Evolutionary conservation across 1,139 yeast genomes (phyloP), one percentile per base, ranked within the genome.

Genomic region (Pneumocystis wakefieldiae): DNA sequence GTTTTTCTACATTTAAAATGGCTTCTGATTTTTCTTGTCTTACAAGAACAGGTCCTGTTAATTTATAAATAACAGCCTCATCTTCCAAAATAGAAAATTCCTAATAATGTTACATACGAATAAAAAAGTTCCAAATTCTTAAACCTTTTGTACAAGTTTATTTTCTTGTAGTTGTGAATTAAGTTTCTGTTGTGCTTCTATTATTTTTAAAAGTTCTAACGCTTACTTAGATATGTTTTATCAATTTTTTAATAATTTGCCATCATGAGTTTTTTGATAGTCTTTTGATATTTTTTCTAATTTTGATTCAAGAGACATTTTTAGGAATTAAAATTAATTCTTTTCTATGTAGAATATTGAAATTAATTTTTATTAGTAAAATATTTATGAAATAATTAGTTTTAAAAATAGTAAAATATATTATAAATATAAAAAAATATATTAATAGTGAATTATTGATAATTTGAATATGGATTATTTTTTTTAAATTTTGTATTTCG

Each of bases 241-340:
- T 48, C 24, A 19, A 4, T 10, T 32, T 48, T 4, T 48, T 48
- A 12, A 48, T 48, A 24, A 19, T 15, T 24, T 19, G 28, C 55
- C 55, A 19, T 57, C 29, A 19, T 57, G 59, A 12, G 42, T 37
- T 57, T 57, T 57, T 19, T 57, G 59, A 29, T 57, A 57, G 14
- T 57, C n/a, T 39, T 57, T 37, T 57, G 59, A 37, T 37, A 37
- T 19, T 57, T 32, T 57, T 57, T 37, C 59, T 57, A 57, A 39
- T 57, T 57, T 57, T 57, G 41, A 37, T 17, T 57, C 29, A 39
- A 28, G 28, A 37, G 59, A 17, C 59, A 39, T 57, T 29, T 35
- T 38, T 36, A 38, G 10, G 8, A 17, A 41, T 37, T 37, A 37
- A 15, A 17, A 41, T 37, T 10, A 37, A 15, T 41, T 3, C 19